A percentile compares a stretch with the other conserved stretches of the same genome.
Conservation (phyloP, 2,329 filamentous ascomycete genomes). For the Curvularia lunata region DNA sequence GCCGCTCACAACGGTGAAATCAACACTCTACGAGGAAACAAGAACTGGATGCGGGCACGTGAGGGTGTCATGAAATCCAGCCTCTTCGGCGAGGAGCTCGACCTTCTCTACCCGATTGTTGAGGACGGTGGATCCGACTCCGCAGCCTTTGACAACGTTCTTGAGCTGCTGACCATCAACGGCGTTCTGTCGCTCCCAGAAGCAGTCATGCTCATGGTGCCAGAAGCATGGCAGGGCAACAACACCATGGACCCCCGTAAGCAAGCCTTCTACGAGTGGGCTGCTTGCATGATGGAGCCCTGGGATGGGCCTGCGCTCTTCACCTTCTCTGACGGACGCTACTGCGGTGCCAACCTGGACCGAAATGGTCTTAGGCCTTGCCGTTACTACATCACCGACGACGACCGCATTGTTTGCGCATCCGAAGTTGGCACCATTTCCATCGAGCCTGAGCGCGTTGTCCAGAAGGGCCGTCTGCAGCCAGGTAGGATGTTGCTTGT, state of each 20-base stretch:
- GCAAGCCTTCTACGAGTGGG: constrained; percentile 98
- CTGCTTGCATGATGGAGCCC: constrained; percentile 97
- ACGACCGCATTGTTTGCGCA: constrained; percentile 95
- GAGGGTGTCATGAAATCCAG: constrained; percentile 94
- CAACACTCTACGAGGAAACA: constrained; percentile 95
- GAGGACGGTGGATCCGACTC: constrained; percentile 97
- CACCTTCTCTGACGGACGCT: constrained; percentile 94
- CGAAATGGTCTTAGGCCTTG: constrained; percentile 94
- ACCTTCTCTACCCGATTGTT: constrained; percentile 89
- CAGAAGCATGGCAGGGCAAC: constrained; percentile 97
- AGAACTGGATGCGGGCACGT: constrained; percentile 99
- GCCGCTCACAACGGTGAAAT: constrained; percentile 99
- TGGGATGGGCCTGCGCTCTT: constrained; percentile 98
- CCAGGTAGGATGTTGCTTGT: constrained; percentile 96
- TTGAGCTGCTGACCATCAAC: constrained; percentile 93
- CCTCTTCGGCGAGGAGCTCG: constrained; percentile 89
- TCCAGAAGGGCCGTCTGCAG: constrained; percentile 92
- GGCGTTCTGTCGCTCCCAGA: constrained; percentile 93
- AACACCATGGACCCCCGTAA: constrained; percentile 90
- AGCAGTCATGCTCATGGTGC: constrained; percentile 98
- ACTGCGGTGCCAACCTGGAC: constrained; percentile 96
- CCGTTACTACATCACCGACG: constrained; percentile 95
- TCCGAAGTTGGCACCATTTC: constrained; percentile 94
- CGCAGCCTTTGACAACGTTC: constrained; percentile 94
- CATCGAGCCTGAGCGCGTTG: constrained; percentile 85